phyloP scores from a whole-genome alignment of 2,329 filamentous ascomycete genomes.

The Trichoderma cornu-damae region DNA sequence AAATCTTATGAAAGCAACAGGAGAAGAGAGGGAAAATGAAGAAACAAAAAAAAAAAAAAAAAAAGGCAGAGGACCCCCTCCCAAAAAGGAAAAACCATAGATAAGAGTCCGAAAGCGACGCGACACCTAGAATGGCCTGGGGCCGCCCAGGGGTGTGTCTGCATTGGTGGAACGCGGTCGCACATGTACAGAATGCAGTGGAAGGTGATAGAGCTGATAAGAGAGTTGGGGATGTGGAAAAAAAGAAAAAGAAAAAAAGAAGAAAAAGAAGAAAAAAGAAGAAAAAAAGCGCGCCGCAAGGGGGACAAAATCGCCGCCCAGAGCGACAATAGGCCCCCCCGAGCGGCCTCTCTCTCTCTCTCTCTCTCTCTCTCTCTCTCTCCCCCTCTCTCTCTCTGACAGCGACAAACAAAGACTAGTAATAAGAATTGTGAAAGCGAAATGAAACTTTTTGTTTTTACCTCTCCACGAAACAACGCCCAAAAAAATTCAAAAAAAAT shows the following conservation, averaged over 20 bases:
- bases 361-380: too few relatives aligned
- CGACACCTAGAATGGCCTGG: neutral
- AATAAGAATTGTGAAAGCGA: neutral
- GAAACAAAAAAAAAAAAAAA: neutral
- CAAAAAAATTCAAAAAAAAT: neutral
- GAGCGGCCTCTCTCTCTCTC: too few relatives aligned
- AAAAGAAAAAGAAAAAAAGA: neutral
- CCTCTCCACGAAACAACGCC: slow-evolving; percentile 3
- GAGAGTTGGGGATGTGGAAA: slow-evolving; percentile 6
- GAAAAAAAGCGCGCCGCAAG: neutral
- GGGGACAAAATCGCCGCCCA: neutral
- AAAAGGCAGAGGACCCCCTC: neutral
- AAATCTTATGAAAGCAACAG: neutral
- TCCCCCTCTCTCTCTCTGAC: too few relatives aligned
- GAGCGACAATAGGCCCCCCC: neutral
- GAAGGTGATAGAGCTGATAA: slow-evolving; percentile 13
- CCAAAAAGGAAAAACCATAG: neutral
- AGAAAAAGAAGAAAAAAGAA: neutral
- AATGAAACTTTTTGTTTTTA: slow-evolving; percentile 9
- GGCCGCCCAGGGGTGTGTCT: neutral
- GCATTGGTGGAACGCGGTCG: slow-evolving; percentile 7
- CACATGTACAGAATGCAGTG: slow-evolving; percentile 9
- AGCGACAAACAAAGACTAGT: neutral
- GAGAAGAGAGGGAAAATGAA: neutral
- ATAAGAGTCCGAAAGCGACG: slow-evolving; percentile 2